Evolutionary conservation across 2,329 filamentous ascomycete genomes (phyloP).

Genomic region (Cytospora leucostoma): DNA sequence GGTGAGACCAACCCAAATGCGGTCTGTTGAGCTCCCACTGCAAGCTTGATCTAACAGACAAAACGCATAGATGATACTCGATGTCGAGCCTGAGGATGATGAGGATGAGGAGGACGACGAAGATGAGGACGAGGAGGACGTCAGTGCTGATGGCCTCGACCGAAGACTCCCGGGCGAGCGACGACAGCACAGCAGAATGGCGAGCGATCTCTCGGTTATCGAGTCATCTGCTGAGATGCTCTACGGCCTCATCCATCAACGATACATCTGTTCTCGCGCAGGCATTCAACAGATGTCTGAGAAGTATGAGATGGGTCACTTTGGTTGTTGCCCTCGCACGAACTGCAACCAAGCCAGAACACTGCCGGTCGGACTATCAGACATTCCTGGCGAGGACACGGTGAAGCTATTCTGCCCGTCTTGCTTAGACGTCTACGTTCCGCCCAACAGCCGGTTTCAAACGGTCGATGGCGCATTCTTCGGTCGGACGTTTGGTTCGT

Average conservation of each 20-base stretch:
- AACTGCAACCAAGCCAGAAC: constrained; percentile 89
- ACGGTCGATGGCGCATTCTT: constrained; percentile 98
- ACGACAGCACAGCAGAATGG: constrained; percentile 79
- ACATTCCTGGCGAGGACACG: constrained; percentile 94
- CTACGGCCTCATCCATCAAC: constrained; percentile 96
- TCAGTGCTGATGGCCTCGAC: constrained; percentile 65
- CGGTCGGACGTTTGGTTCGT: constrained; percentile 91
- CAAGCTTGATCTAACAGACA: constrained; percentile 22
- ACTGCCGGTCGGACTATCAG: constrained; percentile 88
- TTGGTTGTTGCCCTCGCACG: constrained; percentile 92
- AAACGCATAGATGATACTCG: constrained; percentile 78
- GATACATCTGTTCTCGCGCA: constrained; percentile 93
- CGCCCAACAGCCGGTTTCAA: constrained; percentile 95
- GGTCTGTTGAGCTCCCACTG: constrained; percentile 23
- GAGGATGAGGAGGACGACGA: constrained; percentile 86
- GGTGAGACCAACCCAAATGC: constrained; percentile 43
- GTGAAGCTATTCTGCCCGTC: constrained; percentile 98
- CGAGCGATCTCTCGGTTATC: constrained; percentile 91
- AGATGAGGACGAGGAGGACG: constrained; percentile 72
- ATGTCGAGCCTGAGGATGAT: constrained; percentile 94
- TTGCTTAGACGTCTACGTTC: constrained; percentile 95
- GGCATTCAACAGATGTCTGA: constrained; percentile 99
- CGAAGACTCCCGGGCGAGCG: constrained; percentile 60
- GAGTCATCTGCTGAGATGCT: constrained; percentile 98
- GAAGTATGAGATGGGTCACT: constrained; percentile 97